Evolutionary conservation across 495 filamentous ascomycete species (phyloP), one percentile per base, ranked within the genome.

Genomic region (Penicillium parvum): DNA sequence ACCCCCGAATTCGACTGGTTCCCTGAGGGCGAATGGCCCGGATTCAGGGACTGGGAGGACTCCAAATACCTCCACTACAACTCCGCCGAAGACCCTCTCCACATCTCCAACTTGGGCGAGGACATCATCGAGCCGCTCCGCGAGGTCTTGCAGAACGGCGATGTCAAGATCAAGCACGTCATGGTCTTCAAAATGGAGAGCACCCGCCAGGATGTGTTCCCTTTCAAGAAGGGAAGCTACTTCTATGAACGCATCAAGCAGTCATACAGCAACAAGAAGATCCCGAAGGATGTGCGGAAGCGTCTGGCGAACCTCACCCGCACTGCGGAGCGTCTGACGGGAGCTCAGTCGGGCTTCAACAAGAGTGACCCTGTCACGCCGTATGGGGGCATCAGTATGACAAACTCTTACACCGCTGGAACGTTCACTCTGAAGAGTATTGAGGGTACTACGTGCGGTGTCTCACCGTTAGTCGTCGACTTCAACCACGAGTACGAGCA

Each of bases 131-230:
- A 47, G 28, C 52, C 60, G 3, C 51, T 69, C 10, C 45, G 51
- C 2, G 56, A 59, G 1, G 53, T 53, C 10, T 36, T 60, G n/a
- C 22, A 49, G 9, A 43, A 40, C 18, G 45, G 53, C 6, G 47
- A 63, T 16, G 49, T 69, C 14, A 53, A 58, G 26, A 71, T 72
- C 45, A 69, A 68, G 38, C 67, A 72, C 30, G 47, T 72, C 29
- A 45, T 71, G 16, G 28, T 69, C 3, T 49, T 72, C 22, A 63
- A 65, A 32, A 57, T 72, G 40, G 68, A 72, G 43, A 68, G 64
- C 16, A 72, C 65, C 22, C 58, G 68, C 34, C 63, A 66, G 29
- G 68, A 72, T 43, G 63, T 71, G 8, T 71, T 72, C 53, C 68
- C 68, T 3, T 40, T 72, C 9, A 49, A 49, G 43, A 65, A 68